Conservation (phyloP, 2,329 filamentous ascomycete genomes). For the Xylaria sp. region DNA sequence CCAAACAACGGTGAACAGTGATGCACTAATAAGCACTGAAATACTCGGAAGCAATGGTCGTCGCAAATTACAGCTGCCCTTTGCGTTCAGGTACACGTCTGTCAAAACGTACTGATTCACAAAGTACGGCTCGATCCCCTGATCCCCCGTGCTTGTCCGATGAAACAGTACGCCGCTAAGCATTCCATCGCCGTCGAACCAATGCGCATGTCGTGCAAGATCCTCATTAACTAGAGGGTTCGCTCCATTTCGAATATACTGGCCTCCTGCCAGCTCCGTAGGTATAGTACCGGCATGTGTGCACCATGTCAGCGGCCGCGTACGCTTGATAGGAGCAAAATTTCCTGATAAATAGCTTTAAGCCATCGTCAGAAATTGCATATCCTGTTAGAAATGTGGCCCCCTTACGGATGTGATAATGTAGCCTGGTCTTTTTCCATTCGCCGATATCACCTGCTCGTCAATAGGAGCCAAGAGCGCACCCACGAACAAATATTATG, state of each 20-base stretch:
- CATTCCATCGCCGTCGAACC: conserved; percentile 83
- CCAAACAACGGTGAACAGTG: conserved; percentile 61
- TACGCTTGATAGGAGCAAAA: conserved; percentile 72
- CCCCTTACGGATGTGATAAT: conserved; percentile 47
- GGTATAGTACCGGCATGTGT: conserved; percentile 69
- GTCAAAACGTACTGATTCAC: conserved; percentile 77
- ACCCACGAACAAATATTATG: neutral
- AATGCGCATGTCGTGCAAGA: conserved; percentile 71
- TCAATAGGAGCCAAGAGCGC: neutral
- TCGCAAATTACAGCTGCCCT: conserved; percentile 58
- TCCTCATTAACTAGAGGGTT: conserved; percentile 74
- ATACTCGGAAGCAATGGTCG: conserved; percentile 75
- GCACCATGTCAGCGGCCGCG: conserved; percentile 67
- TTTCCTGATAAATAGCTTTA: conserved; percentile 72
- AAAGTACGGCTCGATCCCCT: conserved; percentile 67
- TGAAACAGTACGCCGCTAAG: conserved; percentile 73
- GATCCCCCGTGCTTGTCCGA: conserved; percentile 51
- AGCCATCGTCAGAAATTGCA: neutral
- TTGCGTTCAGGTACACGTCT: conserved; percentile 69
- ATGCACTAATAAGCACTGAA: conserved; percentile 71
- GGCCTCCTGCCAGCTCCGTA: conserved; percentile 71
- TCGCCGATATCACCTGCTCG: neutral
- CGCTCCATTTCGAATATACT: conserved; percentile 78
- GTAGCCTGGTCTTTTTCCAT: conserved; percentile 40
- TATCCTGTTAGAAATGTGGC: neutral